Evolutionary conservation across 306 rosid genomes (phyloP), one percentile per base, ranked within the genome.

Genomic region (Carpinus fangiana): DNA sequence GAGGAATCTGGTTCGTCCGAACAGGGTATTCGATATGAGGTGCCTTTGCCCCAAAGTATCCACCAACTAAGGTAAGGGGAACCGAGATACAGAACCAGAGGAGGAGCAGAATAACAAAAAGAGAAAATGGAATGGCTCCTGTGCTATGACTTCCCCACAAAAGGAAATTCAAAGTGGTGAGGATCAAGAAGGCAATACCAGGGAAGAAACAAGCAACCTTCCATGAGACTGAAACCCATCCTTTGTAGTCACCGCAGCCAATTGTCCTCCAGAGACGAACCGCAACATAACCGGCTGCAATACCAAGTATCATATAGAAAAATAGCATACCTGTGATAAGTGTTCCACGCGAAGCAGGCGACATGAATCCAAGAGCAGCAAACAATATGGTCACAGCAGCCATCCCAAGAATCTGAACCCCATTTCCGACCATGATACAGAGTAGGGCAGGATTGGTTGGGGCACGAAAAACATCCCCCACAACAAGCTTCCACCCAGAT

Each of bases 401-500:
- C 98, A 94, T 94, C 75, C 98, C 97, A 21, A 94, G 93, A 82
- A 94, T 91, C 87, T 94, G 98, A 82, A 94, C 90, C 47, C 98
- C 98, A 80, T 94, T 89, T 50, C 97, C 98, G 46, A 92, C 96
- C 98, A 94, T 87, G 67, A 92, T 82, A 64, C 98, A 94, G 86
- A 94, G 75, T 74, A 94, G 89, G 65, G 93, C 62, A 57, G 97
- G 84, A 72, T 89, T 82, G 4, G 86, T 48, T 34, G 98, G 98
- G n/a, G 97, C 91, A 3, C 98, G 97, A 91, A 92, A 94, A 70
- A 92, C 97, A 88, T 94, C 98, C 74, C 93, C 98, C 50, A 94
- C 98, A 73, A 94, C 98, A 82, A 94, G 97, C 93, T 94, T 94
- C 97, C 97, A 94, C 59, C 98, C 98, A 16, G 98, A 94, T 74